Evolutionary conservation across 2,329 filamentous ascomycete species (phyloP).

Genomic region (Blastomyces parvus): DNA sequence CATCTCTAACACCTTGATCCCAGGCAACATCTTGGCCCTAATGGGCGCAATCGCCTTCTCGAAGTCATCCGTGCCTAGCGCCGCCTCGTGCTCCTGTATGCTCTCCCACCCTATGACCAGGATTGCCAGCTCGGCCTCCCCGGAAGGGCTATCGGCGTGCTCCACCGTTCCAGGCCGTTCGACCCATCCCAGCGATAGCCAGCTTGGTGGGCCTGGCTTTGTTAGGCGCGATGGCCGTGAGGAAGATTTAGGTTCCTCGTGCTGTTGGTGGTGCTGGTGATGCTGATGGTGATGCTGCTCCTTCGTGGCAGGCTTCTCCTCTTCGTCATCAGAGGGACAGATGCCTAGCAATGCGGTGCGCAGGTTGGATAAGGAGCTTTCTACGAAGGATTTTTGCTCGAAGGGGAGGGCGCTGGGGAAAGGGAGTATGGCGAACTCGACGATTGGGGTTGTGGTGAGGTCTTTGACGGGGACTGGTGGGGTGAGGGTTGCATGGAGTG

Average conservation of each 20-base stretch:
- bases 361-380: constrained; percentile 32
- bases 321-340: not conserved
- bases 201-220: constrained; percentile 11
- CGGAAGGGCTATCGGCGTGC: constrained; percentile 31
- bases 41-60: constrained; percentile 33
- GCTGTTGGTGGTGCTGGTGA: not conserved
- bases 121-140: constrained; percentile 36
- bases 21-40: constrained; percentile 31
- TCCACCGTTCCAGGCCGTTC: constrained; percentile 27
- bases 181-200: constrained; percentile 30
- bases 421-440: constrained; percentile 41
- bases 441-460: constrained; percentile 36
- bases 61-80: constrained; percentile 39
- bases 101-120: constrained; percentile 45
- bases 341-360: constrained; percentile 23
- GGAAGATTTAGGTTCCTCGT: not conserved
- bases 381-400: constrained; percentile 22
- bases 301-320: not conserved
- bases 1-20: constrained; percentile 36
- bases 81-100: constrained; percentile 42
- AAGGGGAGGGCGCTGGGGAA: constrained; percentile 31
- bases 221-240: not conserved
- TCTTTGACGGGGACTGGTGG: constrained; percentile 23
- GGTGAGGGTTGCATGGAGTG: constrained; percentile 20
- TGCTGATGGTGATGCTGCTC: not conserved